phyloP scores from a whole-genome alignment of 2,329 filamentous ascomycete species.

The Fusarium sp. region DNA sequence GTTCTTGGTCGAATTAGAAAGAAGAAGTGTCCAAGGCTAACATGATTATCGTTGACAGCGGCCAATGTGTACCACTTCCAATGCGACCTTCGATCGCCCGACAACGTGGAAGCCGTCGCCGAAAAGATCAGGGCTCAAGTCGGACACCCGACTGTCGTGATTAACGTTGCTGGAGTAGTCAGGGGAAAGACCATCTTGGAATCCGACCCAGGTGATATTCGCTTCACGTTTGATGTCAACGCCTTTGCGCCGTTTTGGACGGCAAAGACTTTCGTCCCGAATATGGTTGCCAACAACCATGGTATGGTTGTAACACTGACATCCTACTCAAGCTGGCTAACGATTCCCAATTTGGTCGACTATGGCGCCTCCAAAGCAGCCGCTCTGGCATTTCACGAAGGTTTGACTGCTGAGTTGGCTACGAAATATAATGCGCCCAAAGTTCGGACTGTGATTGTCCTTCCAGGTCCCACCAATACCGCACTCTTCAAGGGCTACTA shows the following conservation, averaged over 20 bases:
- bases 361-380: conserved; percentile 78
- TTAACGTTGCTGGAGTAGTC: conserved; percentile 79
- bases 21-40: conserved; percentile 16
- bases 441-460: conserved; percentile 77
- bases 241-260: conserved; percentile 77
- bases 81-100: conserved; percentile 76
- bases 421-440: conserved; percentile 73
- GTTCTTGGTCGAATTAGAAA: neutral
- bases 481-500: conserved; percentile 65
- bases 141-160: conserved; percentile 77
- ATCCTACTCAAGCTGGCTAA: conserved; percentile 72
- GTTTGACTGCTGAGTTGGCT: conserved; percentile 69
- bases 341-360: conserved; percentile 75
- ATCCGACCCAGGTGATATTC: conserved; percentile 69
- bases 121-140: conserved; percentile 67
- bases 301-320: conserved; percentile 82
- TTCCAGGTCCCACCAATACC: conserved; percentile 63
- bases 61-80: conserved; percentile 76
- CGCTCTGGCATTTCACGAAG: conserved; percentile 78
- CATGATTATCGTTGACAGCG: conserved; percentile 41
- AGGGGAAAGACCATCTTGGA: conserved; percentile 74
- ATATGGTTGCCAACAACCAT: conserved; percentile 75
- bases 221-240: conserved; percentile 81
- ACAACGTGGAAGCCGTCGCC: conserved; percentile 67
- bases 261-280: conserved; percentile 76